Conservation (phyloP, 1,139 yeast genomes). For the Kurtzmaniella quercitrusa region DNA sequence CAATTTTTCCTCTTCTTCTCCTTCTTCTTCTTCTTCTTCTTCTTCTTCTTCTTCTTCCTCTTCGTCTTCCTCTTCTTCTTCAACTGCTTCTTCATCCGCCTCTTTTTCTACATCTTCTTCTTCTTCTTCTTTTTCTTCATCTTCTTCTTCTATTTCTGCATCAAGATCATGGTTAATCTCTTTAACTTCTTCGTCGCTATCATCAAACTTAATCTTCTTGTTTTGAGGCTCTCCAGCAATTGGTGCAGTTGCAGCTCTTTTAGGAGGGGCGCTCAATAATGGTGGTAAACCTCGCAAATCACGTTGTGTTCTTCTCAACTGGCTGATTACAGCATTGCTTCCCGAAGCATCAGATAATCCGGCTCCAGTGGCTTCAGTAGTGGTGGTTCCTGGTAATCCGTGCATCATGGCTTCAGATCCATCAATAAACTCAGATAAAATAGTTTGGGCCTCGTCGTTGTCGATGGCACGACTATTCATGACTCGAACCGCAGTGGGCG, state of each 20-base stretch:
- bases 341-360: slow-evolving; percentile 23
- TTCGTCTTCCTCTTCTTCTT: slow-evolving; percentile 15
- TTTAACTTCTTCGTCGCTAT: slow-evolving; percentile 13
- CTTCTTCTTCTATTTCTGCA: slow-evolving; percentile 16
- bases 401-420: slow-evolving; percentile 28
- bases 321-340: slow-evolving; percentile 44
- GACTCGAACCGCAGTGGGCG: slow-evolving; percentile 45
- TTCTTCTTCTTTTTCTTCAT: slow-evolving; percentile 9
- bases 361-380: slow-evolving; percentile 8
- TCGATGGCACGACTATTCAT: slow-evolving; percentile 22
- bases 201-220: slow-evolving; percentile 25
- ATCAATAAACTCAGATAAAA: slow-evolving; percentile 44
- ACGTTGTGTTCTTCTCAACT: slow-evolving; percentile 63
- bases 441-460: slow-evolving; percentile 41
- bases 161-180: slow-evolving; percentile 12
- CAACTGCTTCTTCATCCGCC: slow-evolving; percentile 14
- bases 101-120: slow-evolving; percentile 14
- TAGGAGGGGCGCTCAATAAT: slow-evolving; percentile 16
- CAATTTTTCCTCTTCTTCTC: slow-evolving; percentile 15
- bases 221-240: slow-evolving; percentile 17
- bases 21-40: slow-evolving; percentile 15
- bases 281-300: slow-evolving; percentile 76
- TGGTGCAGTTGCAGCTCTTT: slow-evolving; percentile 7
- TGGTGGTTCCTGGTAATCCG: slow-evolving; percentile 15
- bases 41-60: slow-evolving; percentile 15